Evolutionary conservation across 1,284 basidiomycete species (phyloP), one percentile per base, ranked within the genome.

Genomic region (Wolfiporia cocos): DNA sequence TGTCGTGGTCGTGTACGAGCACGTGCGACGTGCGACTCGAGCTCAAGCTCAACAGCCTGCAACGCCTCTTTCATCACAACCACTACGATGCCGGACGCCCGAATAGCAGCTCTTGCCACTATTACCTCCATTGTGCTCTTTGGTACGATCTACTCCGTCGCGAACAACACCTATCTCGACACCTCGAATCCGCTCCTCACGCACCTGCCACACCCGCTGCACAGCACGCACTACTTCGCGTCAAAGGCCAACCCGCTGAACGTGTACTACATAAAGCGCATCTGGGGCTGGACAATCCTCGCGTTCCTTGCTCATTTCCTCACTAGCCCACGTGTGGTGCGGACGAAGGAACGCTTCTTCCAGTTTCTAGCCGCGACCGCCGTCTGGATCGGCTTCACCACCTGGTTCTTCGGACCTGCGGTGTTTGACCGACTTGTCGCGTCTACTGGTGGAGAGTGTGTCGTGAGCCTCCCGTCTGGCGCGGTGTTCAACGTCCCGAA

Each of bases 321-420:
- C 45, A 78, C 81, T 14, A 71, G 74, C 49, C 73, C 78, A 2
- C 57, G 66, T 3, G 52, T 59, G 6, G 56, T 63, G 5, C 70
- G 71, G 20, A 69, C 71, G 2, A 47, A 46, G 7, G 55, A 66
- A 36, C 66, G 78, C 30, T 48, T 86, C 4, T 48, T 65, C 26
- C 75, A 84, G 41, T 92, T 78, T 70, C 48, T 69, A n/a, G 56
- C 76, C 18, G 82, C 80, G 39, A 89, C 86, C 5, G 57, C 64
- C 17, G 68, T 78, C 34, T 95, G 90, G 91, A 62, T 82, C 34
- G 61, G 73, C 9, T 92, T 92, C 68, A 84, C 90, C 2, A 71
- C 71, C 41, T 96, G 92, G 92, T 95, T 94, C 71, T 93, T 96
- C 54, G 93, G 94, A 0, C 89, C 92, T 3, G 74, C 87, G 0